Base-by-base conservation (phyloP, 495 filamentous ascomycete genomes). In the Articulospora tetracladia region DNA sequence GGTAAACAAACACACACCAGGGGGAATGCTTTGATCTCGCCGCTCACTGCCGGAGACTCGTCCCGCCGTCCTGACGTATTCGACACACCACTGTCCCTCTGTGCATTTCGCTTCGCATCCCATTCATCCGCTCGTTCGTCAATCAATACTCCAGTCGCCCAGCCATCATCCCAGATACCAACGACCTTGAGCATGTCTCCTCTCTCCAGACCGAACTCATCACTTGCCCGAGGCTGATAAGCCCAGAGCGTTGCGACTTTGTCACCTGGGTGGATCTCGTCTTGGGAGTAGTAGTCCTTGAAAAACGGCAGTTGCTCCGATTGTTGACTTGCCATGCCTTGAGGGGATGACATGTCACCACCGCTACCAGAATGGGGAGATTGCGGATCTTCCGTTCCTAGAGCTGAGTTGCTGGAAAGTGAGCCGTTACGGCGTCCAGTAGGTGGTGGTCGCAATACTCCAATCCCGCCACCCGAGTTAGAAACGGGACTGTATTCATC, bases 131-230 rank as follows among this genome's bases (percentile, higher is more conserved):
- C 92, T 56, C 86, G 81, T 63, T 96, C 90, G 50, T 86, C 76
- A 27, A 97, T 71, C 66, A 92, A 77, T 53, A 96, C 82, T 64
- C 95, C 95, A 11, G 95, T 99, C 28, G 95, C 95, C 95, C 95
- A 99, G 41, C 95, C 95, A 75, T 99, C 95, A 70, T 99, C 95
- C 95, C 95, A 99, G 62, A 99, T 97, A 39, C 95, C 95, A 53
- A 99, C 89, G 28, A 99, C 89, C 74, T 97, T 97, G 59, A 99
- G 79, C 94, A 99, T 97, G 73, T 99, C 95, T 48, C 95, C 95
- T 54, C 95, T 85, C 61, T 98, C 94, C 26, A 99, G 79, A 59
- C 89, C 83, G 67, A 97, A 98, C 69, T 99, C 95, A 67, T 99
- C 95, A 26, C 84, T 84, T 2, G 95, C 95, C 41, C 95, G 85